Base-by-base conservation (phyloP, 345 rosid genomes). In the Populus davidiana region DNA sequence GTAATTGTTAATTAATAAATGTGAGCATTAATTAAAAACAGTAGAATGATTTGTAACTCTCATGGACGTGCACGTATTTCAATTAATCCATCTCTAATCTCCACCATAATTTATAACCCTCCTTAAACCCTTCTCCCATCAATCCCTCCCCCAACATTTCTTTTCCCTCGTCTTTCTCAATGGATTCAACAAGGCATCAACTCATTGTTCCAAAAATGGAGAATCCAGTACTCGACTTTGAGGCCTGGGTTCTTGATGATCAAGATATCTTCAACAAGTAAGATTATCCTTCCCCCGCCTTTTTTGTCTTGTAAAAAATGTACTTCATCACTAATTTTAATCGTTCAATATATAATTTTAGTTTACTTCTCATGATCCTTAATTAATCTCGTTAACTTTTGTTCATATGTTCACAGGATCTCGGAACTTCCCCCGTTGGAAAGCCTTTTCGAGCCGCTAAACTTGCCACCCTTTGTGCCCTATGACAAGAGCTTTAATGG, bases 1-100 rank as follows among this genome's bases (percentile, higher is more conserved):
- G 76, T 76, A 80, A 75, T 80, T 25, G 80, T 71, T 63, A 54
- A 50, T 31, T 49, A 75, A 49, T 80, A 18, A 75, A 75, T 20
- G 59, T 31, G 33, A 18, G 31, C 14, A 76, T 35, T 80, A 59
- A 80, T 35, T 80, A 59, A 80, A 0, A 49, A 35, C 17, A 50
- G 11, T 20, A 41, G 21, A 64, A 4, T 39, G 31, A 41, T 70
- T 76, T 52, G 73, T 71, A 71, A 80, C 72, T 76, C 76, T 20
- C 79, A 70, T 65, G 17, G 14, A 75, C 70, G 17, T 65, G 25
- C 23, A 5, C 63, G 8, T 9, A 21, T 27, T 25, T 39, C 56
- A 36, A 70, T 49, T 10, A 59, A 72, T 25, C 35, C 43, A 18
- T 38, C 56, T 39, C 12, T 67, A n/a, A 59, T 59, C 64, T 59